Conservation (phyloP, 1,284 basidiomycete species). For the Trichosporon asahii region DNA sequence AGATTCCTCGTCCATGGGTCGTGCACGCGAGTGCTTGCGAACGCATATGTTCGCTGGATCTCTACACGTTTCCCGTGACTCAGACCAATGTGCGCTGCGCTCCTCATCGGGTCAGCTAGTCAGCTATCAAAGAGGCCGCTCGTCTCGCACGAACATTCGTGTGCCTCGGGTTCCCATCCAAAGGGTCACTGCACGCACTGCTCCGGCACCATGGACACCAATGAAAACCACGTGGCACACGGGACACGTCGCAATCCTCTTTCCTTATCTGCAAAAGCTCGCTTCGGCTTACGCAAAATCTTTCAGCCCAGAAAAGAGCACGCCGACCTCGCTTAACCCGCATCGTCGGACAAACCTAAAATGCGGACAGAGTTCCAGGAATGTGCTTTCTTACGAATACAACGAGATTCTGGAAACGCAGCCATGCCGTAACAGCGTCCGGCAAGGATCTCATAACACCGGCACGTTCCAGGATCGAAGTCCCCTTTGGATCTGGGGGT, state of each 20-base stretch:
- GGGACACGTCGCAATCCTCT: background rate
- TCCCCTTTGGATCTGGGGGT: background rate
- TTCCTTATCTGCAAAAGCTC: background rate
- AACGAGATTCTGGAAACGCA: background rate
- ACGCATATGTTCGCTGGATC: background rate
- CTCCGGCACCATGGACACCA: no score
- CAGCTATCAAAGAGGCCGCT: no score
- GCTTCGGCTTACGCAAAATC: background rate
- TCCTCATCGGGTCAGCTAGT: background rate
- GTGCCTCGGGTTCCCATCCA: no score
- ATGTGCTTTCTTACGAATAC: background rate
- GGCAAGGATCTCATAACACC: background rate
- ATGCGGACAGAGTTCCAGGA: background rate
- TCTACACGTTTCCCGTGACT: background rate
- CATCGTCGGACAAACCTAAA: background rate
- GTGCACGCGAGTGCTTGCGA: background rate
- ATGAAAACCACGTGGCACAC: background rate
- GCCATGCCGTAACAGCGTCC: background rate
- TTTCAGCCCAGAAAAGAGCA: background rate
- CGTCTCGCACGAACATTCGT: no score
- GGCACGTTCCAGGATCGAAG: background rate
- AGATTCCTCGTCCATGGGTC: background rate
- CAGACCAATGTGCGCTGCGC: background rate
- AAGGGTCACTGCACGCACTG: background rate
- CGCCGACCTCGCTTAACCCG: background rate